Evolutionary conservation across 176 grass and related monocot genomes (phyloP).

Genomic region (Oryza meridionalis): DNA sequence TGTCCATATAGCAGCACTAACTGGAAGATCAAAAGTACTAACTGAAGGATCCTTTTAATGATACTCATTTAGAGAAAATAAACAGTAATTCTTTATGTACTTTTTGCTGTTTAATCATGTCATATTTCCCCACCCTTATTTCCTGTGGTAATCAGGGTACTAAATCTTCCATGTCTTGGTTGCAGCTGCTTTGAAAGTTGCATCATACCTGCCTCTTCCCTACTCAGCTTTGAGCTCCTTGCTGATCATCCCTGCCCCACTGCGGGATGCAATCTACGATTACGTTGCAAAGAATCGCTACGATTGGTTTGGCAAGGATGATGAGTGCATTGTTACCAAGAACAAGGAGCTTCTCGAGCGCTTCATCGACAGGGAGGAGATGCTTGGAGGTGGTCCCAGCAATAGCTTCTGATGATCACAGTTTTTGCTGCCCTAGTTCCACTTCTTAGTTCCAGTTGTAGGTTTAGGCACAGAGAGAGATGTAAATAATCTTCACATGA

Average conservation of each 20-base stretch:
- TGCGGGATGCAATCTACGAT: slow-evolving; percentile 80
- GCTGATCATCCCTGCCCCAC: slow-evolving; percentile 58
- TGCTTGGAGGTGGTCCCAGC: slow-evolving; percentile 52
- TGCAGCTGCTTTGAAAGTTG: slow-evolving; percentile 81
- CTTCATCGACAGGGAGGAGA: slow-evolving; percentile 89
- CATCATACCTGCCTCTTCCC: slow-evolving; percentile 89
- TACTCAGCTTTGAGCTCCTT: slow-evolving; percentile 73
- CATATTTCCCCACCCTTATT: not conserved
- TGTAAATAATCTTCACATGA: slow-evolving; percentile 35
- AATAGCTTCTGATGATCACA: slow-evolving; percentile 51
- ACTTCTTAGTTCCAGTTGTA: not conserved
- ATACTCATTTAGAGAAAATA: not conserved
- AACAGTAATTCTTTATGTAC: not conserved
- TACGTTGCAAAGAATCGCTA: slow-evolving; percentile 82
- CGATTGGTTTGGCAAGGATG: slow-evolving; percentile 87
- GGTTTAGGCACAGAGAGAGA: slow-evolving; percentile 29
- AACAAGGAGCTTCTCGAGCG: slow-evolving; percentile 84
- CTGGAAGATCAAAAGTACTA: not conserved
- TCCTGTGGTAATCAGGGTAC: not conserved
- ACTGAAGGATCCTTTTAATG: not conserved
- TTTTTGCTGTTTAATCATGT: not conserved
- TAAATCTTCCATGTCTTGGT: slow-evolving; percentile 1
- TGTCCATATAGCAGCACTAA: not conserved
- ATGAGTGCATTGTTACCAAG: slow-evolving; percentile 70
- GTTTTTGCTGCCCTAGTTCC: not conserved